A percentile compares a stretch with the other conserved stretches of the same genome.
phyloP scores from a whole-genome alignment of 768 basidiomycete species.

The Infundibulicybe gibba region DNA sequence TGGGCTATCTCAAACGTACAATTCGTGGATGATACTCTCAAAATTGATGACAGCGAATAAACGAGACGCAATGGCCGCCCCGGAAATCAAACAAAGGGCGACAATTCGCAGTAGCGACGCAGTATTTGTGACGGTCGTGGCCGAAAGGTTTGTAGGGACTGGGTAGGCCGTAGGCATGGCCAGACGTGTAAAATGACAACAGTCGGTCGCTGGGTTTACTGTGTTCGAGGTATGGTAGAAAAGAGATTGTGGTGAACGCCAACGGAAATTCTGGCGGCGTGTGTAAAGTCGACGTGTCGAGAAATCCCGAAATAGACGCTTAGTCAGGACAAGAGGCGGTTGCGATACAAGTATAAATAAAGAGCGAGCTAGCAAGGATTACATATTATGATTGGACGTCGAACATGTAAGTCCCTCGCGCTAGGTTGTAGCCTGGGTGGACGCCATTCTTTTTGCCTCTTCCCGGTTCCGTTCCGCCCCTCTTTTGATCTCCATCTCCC shows the following conservation, averaged over 20 bases:
- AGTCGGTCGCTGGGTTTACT: slow-evolving; percentile 8
- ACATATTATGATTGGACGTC: too few relatives aligned
- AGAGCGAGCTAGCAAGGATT: too few relatives aligned
- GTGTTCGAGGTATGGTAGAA: background rate
- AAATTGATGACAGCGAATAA: slow-evolving; percentile 97
- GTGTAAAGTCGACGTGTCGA: slow-evolving; percentile 15
- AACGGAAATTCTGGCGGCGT: background rate
- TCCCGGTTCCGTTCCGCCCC: slow-evolving; percentile 45
- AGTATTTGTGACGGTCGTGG: slow-evolving; percentile 78
- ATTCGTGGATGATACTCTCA: slow-evolving; percentile 99
- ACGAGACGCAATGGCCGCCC: slow-evolving; percentile 91
- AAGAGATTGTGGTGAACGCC: slow-evolving; percentile 1
- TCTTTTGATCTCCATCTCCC: slow-evolving; percentile 57
- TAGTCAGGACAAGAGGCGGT: background rate
- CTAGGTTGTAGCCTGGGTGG: too few relatives aligned
- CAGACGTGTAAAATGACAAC: slow-evolving; percentile 16
- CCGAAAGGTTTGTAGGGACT: slow-evolving; percentile 66
- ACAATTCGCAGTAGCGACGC: slow-evolving; percentile 88
- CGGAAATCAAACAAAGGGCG: slow-evolving; percentile 87
- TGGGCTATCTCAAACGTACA: slow-evolving; percentile 51
- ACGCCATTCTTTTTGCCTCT: slow-evolving; percentile 13
- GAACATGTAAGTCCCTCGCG: too few relatives aligned
- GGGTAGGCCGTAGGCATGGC: slow-evolving; percentile 75
- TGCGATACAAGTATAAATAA: background rate
- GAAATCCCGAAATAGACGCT: background rate